phyloP scores from a whole-genome alignment of 768 basidiomycete species.

The Boletus rubescentipes region DNA sequence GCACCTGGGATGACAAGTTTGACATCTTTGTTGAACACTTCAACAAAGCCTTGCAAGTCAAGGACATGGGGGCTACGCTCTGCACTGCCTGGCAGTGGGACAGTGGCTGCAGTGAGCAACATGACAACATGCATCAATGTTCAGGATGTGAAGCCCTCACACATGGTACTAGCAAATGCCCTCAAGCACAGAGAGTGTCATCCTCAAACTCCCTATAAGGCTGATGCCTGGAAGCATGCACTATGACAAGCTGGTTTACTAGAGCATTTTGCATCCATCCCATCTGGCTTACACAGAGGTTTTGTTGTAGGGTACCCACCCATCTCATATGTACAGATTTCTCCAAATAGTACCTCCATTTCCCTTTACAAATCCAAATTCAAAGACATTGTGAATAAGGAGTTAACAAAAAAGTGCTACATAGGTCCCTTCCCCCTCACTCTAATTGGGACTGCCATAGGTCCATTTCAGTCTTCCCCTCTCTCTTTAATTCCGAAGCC shows the following conservation, averaged over 20 bases:
- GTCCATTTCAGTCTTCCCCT: background rate
- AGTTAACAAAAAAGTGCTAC: background rate
- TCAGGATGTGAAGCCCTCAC: background rate
- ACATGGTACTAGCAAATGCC: background rate
- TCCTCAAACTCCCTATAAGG: background rate
- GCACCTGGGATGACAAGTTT: background rate
- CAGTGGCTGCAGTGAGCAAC: background rate
- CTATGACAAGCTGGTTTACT: background rate
- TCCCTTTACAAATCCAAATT: no score
- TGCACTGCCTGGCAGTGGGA: background rate
- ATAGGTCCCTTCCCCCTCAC: background rate
- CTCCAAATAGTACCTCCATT: no score
- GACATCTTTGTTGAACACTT: background rate
- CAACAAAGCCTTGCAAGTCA: background rate
- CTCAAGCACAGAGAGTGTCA: background rate
- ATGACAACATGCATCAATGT: background rate
- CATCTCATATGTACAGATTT: no score
- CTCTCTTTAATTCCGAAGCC: background rate
- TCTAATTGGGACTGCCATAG: background rate
- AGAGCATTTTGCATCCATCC: background rate
- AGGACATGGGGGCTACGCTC: background rate
- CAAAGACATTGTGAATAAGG: background rate
- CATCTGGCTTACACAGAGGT: no score
- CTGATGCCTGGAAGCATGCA: rapidly evolving
- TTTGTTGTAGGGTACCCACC: no score